Evolutionary conservation across 1,139 yeast species (phyloP), one percentile per base, ranked within the genome.

Genomic region (Nakaseomyces glabratus): DNA sequence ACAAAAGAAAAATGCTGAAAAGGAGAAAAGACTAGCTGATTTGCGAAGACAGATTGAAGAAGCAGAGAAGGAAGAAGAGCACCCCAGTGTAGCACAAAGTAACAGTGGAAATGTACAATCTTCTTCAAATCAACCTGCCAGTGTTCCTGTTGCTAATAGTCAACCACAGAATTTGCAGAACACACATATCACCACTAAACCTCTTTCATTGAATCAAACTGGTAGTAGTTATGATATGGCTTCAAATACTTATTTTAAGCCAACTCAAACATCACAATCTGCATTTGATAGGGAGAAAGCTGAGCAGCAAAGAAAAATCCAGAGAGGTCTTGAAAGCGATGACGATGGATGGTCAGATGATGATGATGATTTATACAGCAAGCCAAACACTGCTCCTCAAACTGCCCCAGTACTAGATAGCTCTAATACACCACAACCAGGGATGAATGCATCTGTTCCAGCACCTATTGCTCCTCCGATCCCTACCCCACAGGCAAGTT

Each of bases 251-350:
- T 76, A 75, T 54, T 74, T 76, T 58, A 73, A 73, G 46, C 66
- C 69, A 14, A 26, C 43, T 1, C 31, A 40, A 7, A 35, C 49
- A 10, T 29, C 49, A 3, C 46, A 58, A 1, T 45, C 61, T 2
- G 49, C 60, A 10, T 57, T 72, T 41, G 81, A 76, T 49, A 62
- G 71, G 0, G 63, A 65, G 41, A 74, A 75, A 41, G 71, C 77
- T 5, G 77, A 71, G 34, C 74, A 72, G 2, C 85, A 77, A 55
- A 65, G 85, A 51, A 73, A 67, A 14, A 68, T 78, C 5, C 85
- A 77, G 55, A 63, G 82, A 52, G 84, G 85, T 3, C 52, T 68
- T 32, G 44, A 38, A 31, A 43, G 40, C 23, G 49, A 42, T 25
- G 70, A 65, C 36, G 80, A 71, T 44, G 75, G 74, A 41, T 75